A percentile compares a stretch with the other conserved stretches of the same genome.
Evolutionary conservation across 2,329 filamentous ascomycete genomes (phyloP).

Genomic region (Alternaria conjuncta): DNA sequence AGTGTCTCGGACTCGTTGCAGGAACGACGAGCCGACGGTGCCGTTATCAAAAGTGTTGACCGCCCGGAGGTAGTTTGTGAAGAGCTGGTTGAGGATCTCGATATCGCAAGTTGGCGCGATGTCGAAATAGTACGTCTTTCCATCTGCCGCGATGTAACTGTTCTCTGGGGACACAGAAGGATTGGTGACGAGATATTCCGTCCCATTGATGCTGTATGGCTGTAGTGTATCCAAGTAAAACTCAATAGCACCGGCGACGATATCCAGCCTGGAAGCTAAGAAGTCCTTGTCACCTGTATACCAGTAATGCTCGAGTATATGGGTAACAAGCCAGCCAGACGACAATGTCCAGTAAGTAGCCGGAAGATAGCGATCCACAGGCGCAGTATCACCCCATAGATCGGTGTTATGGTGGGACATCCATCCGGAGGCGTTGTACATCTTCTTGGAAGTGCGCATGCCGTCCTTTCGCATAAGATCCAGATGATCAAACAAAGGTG

Average conservation of each 20-base stretch:
- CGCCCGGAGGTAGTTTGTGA: slow-evolving; percentile 39
- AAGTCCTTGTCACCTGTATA: slow-evolving; percentile 26
- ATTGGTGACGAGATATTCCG: slow-evolving; percentile 37
- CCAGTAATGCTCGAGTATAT: slow-evolving; percentile 31
- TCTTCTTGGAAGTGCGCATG: slow-evolving; percentile 5
- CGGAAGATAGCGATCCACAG: slow-evolving; percentile 32
- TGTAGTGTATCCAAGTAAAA: slow-evolving; percentile 7
- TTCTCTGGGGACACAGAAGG: slow-evolving; percentile 52
- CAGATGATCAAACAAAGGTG: slow-evolving; percentile 52
- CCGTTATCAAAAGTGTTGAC: not conserved
- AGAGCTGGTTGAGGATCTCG: slow-evolving; percentile 52
- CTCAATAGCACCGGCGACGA: not conserved
- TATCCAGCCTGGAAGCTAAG: slow-evolving; percentile 15
- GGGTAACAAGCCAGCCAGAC: slow-evolving; percentile 35
- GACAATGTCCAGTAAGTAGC: slow-evolving; percentile 35
- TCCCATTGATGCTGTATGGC: slow-evolving; percentile 2
- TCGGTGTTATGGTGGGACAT: slow-evolving; percentile 38
- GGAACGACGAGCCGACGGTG: not conserved
- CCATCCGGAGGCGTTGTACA: slow-evolving; percentile 33
- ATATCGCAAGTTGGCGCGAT: slow-evolving; percentile 55
- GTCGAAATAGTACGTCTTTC: slow-evolving; percentile 15
- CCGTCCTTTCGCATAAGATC: slow-evolving; percentile 47
- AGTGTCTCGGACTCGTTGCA: slow-evolving; percentile 2
- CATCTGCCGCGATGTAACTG: slow-evolving; percentile 40
- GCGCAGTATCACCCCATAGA: slow-evolving; percentile 33